phyloP scores from a whole-genome alignment of 306 rosid species.

The Neltuma alba region DNA sequence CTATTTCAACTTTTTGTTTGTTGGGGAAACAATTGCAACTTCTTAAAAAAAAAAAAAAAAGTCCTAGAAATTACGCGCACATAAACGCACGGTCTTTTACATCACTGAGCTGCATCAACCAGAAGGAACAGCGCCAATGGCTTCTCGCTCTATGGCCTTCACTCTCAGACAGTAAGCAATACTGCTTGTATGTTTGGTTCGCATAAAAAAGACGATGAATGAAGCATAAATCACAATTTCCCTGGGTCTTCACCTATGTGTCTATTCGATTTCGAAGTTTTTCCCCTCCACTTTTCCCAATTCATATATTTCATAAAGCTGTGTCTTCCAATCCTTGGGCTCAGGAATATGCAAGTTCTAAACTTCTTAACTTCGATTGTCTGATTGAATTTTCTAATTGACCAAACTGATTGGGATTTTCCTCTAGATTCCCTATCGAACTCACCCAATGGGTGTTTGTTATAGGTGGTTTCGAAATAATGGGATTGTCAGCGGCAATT shows the following conservation, averaged over 20 bases:
- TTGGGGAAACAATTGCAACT: too few species aligned
- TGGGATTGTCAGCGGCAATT: slow-evolving; percentile 21
- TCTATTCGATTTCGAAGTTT: not conserved
- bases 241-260: not conserved
- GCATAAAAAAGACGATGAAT: not conserved
- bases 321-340: not conserved
- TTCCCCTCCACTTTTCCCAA: too few species aligned
- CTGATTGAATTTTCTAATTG: slow-evolving; percentile 15
- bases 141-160: not conserved
- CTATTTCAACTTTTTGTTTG: too few species aligned
- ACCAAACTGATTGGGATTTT: not conserved
- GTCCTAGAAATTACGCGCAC: not conserved
- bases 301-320: not conserved
- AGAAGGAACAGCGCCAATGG: not conserved
- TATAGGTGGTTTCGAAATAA: slow-evolving; percentile 42
- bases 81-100: not conserved
- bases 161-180: slow-evolving; percentile 44
- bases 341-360: not conserved
- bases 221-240: not conserved
- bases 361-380: not conserved
- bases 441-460: slow-evolving; percentile 15
- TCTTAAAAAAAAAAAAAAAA: too few species aligned
- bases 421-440: not conserved
- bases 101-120: not conserved
- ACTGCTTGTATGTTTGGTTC: slow-evolving; percentile 5